These are phyloP conservation scores for Cordyceps farinosa DNA, from an alignment of 2,329 filamentous ascomycete species.

Conservation along the genomic window DNA sequence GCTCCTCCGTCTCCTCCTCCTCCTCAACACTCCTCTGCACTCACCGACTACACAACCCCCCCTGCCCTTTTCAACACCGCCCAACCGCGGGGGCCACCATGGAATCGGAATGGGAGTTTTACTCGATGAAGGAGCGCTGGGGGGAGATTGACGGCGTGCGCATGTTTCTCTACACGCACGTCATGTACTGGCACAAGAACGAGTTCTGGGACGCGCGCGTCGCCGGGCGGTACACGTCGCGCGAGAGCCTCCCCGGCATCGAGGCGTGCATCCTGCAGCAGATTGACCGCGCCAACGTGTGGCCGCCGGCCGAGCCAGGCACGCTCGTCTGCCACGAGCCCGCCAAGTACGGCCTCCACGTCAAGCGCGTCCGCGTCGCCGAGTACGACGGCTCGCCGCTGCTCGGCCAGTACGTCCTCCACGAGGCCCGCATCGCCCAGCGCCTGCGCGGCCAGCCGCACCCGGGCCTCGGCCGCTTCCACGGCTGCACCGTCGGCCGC, in stretches of 20 bases:
- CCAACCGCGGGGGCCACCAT: neutral
- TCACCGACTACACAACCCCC: neutral
- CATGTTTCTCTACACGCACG: conserved; percentile 6
- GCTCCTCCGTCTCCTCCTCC: neutral
- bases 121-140: conserved; percentile 8
- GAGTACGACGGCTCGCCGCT: conserved; percentile 2
- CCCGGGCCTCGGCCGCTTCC: neutral
- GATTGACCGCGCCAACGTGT: neutral
- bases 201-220: conserved; percentile 4
- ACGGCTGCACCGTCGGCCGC: neutral
- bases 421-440: conserved; percentile 9
- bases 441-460: neutral
- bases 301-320: neutral
- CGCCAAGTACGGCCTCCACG: neutral
- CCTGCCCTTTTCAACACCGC: neutral
- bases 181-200: neutral
- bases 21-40: no score
- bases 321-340: neutral
- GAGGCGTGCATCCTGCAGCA: neutral
- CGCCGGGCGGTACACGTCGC: neutral
- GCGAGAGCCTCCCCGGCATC: neutral
- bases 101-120: neutral
- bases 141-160: neutral
- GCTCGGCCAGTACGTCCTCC: neutral
- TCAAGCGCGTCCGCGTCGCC: neutral